phyloP scores from a whole-genome alignment of 768 basidiomycete species.

The Tulasnella sp. region DNA sequence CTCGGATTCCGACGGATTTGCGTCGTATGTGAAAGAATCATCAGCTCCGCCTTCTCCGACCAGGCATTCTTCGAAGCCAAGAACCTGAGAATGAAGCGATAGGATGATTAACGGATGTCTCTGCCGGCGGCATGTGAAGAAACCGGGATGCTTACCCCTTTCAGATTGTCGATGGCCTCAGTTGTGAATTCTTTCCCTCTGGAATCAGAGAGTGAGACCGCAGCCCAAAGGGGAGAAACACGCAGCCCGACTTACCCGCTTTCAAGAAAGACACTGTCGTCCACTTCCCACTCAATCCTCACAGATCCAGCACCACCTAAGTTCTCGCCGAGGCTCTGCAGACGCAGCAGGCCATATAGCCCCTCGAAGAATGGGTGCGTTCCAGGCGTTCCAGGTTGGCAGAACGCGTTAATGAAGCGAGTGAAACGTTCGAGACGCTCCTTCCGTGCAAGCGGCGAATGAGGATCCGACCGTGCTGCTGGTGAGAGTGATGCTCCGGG shows the following conservation, averaged over 20 bases:
- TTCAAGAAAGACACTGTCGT: constrained; percentile 92
- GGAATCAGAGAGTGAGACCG: constrained; percentile 33
- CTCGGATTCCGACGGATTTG: constrained; percentile 15
- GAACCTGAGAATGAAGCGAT: constrained; percentile 42
- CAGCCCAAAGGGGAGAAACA: not conserved
- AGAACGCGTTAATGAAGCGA: constrained; percentile 76
- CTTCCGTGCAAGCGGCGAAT: constrained; percentile 61
- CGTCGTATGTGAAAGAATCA: constrained; percentile 2
- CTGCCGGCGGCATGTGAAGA: not conserved
- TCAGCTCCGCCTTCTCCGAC: not conserved
- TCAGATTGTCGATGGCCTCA: constrained; percentile 82
- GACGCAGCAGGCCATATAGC: constrained; percentile 71
- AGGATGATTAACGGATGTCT: not conserved
- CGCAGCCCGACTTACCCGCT: constrained; percentile 64
- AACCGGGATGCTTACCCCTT: constrained; percentile 62
- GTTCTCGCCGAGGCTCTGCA: constrained; percentile 74
- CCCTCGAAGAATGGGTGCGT: constrained; percentile 82
- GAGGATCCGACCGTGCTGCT: constrained; percentile 64
- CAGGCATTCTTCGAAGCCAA: constrained; percentile 71
- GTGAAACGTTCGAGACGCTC: constrained; percentile 74
- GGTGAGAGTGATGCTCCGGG: constrained; percentile 78
- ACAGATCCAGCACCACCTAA: constrained; percentile 74
- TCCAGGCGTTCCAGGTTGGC: constrained; percentile 80
- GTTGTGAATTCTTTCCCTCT: constrained; percentile 95
- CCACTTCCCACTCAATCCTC: constrained; percentile 83